Conservation (phyloP, 2,329 filamentous ascomycete genomes). For the Paraconiothyrium brasiliense region DNA sequence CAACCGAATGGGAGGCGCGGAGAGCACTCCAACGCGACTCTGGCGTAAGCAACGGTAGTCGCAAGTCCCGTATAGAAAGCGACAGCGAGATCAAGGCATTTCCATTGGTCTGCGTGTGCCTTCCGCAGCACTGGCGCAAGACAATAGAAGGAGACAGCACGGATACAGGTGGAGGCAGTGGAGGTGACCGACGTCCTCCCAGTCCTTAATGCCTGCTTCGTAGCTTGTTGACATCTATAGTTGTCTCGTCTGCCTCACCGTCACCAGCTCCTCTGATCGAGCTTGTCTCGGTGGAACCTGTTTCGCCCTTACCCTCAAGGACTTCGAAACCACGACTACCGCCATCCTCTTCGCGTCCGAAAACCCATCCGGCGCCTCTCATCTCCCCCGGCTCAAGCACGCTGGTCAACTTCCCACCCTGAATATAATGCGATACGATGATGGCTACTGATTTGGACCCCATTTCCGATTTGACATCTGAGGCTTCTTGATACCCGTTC, state of each 20-base stretch:
- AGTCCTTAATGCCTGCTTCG: conserved; percentile 36
- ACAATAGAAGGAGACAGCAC: conserved; percentile 86
- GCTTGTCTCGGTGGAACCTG: conserved; percentile 13
- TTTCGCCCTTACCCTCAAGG: conserved; percentile 13
- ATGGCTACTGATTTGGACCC: conserved; percentile 34
- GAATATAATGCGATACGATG: conserved; percentile 46
- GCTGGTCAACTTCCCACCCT: conserved; percentile 36
- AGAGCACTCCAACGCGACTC: conserved; percentile 86
- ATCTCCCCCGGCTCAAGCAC: conserved; percentile 43
- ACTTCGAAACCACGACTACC: conserved; percentile 27
- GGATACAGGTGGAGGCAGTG: conserved; percentile 40
- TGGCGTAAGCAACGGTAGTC: conserved; percentile 84
- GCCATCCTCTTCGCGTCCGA: conserved; percentile 19
- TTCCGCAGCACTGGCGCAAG: conserved; percentile 95
- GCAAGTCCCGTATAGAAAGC: conserved; percentile 41
- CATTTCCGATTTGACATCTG: conserved; percentile 32
- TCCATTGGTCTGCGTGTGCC: conserved; percentile 93
- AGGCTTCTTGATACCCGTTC: conserved; percentile 39
- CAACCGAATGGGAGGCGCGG: conserved; percentile 87
- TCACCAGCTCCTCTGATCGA: conserved; percentile 24
- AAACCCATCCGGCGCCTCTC: conserved; percentile 22
- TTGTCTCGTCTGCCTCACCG: conserved; percentile 29
- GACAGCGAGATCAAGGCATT: conserved; percentile 95
- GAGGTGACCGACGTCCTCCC: conserved; percentile 46
- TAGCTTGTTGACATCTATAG: conserved; percentile 41